Evolutionary conservation across 1,139 yeast genomes (phyloP).

Genomic region (Taphrina deformans): DNA sequence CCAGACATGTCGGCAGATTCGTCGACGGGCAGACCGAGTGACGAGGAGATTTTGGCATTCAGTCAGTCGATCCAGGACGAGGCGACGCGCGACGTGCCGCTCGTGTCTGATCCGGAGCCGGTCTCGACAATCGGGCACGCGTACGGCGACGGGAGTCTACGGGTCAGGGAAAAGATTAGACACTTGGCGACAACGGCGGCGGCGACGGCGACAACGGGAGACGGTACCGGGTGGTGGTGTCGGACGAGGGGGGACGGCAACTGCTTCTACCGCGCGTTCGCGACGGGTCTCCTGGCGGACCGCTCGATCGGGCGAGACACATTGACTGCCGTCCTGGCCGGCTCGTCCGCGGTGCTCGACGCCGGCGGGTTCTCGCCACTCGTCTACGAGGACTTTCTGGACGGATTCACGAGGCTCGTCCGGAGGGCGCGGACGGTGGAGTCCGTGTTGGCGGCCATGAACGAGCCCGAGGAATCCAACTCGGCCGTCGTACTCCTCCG

Average conservation of each 20-base stretch:
- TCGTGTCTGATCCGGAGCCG: slow-evolving; percentile 3
- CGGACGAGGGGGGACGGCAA: slow-evolving; percentile 41
- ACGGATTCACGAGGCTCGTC: too few species aligned
- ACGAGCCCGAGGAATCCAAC: slow-evolving; percentile 38
- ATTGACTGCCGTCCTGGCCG: not conserved
- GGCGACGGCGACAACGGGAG: not conserved
- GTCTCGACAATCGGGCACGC: too few species aligned
- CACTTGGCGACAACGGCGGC: slow-evolving; percentile 3
- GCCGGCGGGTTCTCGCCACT: slow-evolving; percentile 39
- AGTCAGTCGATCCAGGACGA: slow-evolving; percentile 14
- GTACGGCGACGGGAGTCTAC: slow-evolving; percentile 31
- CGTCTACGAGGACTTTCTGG: slow-evolving; percentile 41
- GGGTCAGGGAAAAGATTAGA: slow-evolving; percentile 26
- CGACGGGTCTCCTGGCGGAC: not conserved
- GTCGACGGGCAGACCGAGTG: too few species aligned
- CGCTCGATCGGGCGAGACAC: not conserved
- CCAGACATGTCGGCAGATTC: too few species aligned
- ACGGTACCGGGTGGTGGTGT: not conserved
- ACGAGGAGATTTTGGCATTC: slow-evolving; percentile 24
- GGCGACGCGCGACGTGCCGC: slow-evolving; percentile 17
- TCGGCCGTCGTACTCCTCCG: slow-evolving; percentile 40
- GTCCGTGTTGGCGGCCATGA: slow-evolving; percentile 29
- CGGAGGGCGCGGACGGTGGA: too few species aligned
- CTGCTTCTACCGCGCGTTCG: slow-evolving; percentile 38
- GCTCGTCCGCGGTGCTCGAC: slow-evolving; percentile 24